phyloP scores from a whole-genome alignment of 2,329 filamentous ascomycete genomes.

The Colletotrichum sp. region DNA sequence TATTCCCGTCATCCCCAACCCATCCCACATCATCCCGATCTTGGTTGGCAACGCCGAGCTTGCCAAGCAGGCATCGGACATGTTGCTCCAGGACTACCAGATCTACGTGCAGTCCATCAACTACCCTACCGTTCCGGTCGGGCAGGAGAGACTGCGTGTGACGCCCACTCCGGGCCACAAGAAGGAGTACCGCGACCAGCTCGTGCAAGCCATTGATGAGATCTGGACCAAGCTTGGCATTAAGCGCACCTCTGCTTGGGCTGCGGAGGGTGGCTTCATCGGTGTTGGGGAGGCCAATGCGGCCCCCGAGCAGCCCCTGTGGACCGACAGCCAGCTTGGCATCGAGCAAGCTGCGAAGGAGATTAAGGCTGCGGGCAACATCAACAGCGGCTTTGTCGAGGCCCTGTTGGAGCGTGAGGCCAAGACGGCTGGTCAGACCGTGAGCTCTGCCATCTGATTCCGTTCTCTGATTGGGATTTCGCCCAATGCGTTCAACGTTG shows the following conservation, averaged over 20 bases:
- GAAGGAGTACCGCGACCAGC: constrained; percentile 82
- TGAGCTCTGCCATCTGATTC: constrained; percentile 29
- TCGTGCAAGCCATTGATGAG: constrained; percentile 81
- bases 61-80: constrained; percentile 89
- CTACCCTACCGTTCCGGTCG: constrained; percentile 96
- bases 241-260: constrained; percentile 94
- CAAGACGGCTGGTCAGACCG: constrained; percentile 32
- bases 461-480: not conserved
- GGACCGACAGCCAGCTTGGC: constrained; percentile 89
- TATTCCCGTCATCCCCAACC: constrained; percentile 97
- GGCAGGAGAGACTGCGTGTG: constrained; percentile 95
- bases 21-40: constrained; percentile 93
- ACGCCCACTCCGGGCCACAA: constrained; percentile 94
- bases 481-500: constrained; percentile 2
- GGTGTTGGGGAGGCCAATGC: constrained; percentile 81
- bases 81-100: constrained; percentile 85
- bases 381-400: constrained; percentile 55
- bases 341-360: constrained; percentile 70
- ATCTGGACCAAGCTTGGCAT: constrained; percentile 90
- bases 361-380: constrained; percentile 53
- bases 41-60: constrained; percentile 93
- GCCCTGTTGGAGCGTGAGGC: constrained; percentile 63
- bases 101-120: constrained; percentile 99
- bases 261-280: constrained; percentile 88
- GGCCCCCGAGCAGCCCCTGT: constrained; percentile 73